Conservation (phyloP, 2,329 filamentous ascomycete genomes). For the Macrophomina tecta region DNA sequence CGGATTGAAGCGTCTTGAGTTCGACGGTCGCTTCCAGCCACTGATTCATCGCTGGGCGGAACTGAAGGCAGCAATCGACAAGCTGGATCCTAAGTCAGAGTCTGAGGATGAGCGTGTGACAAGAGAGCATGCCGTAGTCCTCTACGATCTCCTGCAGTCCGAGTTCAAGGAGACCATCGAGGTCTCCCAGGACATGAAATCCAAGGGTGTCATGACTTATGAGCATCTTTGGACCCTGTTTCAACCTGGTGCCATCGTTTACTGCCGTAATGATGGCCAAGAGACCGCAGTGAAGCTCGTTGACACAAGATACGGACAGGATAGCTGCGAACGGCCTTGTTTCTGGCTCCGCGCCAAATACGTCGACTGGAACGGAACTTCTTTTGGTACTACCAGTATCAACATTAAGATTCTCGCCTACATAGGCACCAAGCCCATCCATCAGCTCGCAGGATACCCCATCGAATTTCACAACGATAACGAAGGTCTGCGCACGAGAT, state of each 20-base stretch:
- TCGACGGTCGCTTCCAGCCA: slow-evolving; percentile 65
- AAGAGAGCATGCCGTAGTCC: slow-evolving; percentile 47
- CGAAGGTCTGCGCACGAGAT: slow-evolving; percentile 44
- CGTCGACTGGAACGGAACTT: slow-evolving; percentile 46
- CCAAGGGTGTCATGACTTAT: slow-evolving; percentile 50
- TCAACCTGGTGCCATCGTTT: slow-evolving; percentile 43
- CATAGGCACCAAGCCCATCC: slow-evolving; percentile 51
- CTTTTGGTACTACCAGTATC: slow-evolving; percentile 38
- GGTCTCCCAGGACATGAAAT: slow-evolving; percentile 47
- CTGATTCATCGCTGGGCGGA: slow-evolving; percentile 70
- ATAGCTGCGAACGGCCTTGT: slow-evolving; percentile 42
- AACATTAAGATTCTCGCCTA: slow-evolving; percentile 39
- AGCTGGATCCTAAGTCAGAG: slow-evolving; percentile 28
- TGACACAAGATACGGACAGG: slow-evolving; percentile 41
- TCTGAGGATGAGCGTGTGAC: slow-evolving; percentile 39
- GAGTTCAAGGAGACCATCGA: slow-evolving; percentile 52
- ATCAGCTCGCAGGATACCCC: slow-evolving; percentile 51
- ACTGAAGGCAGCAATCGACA: slow-evolving; percentile 31
- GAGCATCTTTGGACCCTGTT: slow-evolving; percentile 54
- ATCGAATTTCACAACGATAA: slow-evolving; percentile 52
- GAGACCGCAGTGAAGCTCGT: slow-evolving; percentile 40
- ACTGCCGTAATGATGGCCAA: slow-evolving; percentile 45
- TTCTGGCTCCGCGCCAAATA: slow-evolving; percentile 46
- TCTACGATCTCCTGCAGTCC: slow-evolving; percentile 45
- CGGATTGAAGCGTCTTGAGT: slow-evolving; percentile 65